These are phyloP conservation scores for Colletotrichum agaves DNA, from an alignment of 2,329 filamentous ascomycete genomes.

Conservation along the genomic window DNA sequence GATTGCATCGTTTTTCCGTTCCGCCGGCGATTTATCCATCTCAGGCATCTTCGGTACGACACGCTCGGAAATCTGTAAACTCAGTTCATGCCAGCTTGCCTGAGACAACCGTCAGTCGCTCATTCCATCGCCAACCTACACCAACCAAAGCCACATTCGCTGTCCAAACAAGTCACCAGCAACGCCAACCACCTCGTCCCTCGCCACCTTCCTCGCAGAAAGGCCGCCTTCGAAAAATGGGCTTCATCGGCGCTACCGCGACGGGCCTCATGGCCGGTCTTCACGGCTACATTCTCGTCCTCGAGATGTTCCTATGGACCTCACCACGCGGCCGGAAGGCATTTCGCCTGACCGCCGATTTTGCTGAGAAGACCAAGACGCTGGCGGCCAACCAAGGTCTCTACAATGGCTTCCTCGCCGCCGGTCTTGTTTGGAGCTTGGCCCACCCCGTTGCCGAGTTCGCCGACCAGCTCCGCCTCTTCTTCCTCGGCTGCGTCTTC, in stretches of 20 bases:
- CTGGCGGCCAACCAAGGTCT: slow-evolving; percentile 63
- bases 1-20: slow-evolving; percentile 34
- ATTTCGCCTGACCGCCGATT: slow-evolving; percentile 57
- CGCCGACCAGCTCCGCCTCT: slow-evolving; percentile 56
- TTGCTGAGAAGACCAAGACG: slow-evolving; percentile 55
- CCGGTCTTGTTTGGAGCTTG: slow-evolving; percentile 59
- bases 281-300: slow-evolving; percentile 60
- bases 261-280: slow-evolving; percentile 53
- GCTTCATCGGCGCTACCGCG: slow-evolving; percentile 46
- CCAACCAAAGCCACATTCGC: neutral
- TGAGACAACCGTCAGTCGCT: neutral
- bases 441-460: slow-evolving; percentile 56
- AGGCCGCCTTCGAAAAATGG: slow-evolving; percentile 43
- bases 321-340: slow-evolving; percentile 56
- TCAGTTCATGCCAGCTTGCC: neutral
- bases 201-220: neutral
- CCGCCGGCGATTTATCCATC: slow-evolving; percentile 10
- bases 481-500: slow-evolving; percentile 58
- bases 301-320: slow-evolving; percentile 64
- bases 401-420: slow-evolving; percentile 64
- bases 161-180: neutral
- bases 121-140: neutral
- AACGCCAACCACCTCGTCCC: neutral
- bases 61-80: neutral
- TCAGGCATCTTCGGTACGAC: slow-evolving; percentile 2